Conservation (phyloP, 805 yeast species). For the Ogataea trehaloabstinens region DNA sequence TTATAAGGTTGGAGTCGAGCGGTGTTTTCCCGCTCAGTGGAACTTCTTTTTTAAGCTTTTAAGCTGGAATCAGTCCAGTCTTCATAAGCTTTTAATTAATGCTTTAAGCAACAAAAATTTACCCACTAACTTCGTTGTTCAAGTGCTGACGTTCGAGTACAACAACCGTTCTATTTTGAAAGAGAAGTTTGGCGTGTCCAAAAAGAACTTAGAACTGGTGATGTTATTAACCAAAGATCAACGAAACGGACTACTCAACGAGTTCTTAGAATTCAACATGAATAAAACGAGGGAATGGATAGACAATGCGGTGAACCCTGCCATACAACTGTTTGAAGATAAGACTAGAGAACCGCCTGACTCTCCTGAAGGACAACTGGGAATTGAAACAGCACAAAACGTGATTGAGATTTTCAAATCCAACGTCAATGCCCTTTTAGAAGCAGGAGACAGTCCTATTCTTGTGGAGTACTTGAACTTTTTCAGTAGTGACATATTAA, state of each 20-base stretch:
- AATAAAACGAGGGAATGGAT: conserved; percentile 86
- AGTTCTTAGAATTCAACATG: conserved; percentile 70
- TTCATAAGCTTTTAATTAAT: conserved; percentile 61
- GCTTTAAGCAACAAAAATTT: conserved; percentile 51
- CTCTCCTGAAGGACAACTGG: conserved; percentile 22
- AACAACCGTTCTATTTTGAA: conserved; percentile 57
- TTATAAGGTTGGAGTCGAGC: conserved; percentile 56
- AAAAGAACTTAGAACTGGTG: conserved; percentile 47
- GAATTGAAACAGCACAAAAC: conserved; percentile 29
- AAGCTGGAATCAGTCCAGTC: conserved; percentile 62
- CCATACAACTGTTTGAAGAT: conserved; percentile 51
- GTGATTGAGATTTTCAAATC: conserved; percentile 26
- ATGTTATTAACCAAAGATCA: conserved; percentile 54
- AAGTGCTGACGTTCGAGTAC: conserved; percentile 74
- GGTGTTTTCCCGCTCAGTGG: conserved; percentile 75
- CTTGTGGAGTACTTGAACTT: conserved; percentile 24
- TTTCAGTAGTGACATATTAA: conserved; percentile 23
- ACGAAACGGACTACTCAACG: conserved; percentile 70
- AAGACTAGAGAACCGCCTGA: conserved; percentile 69
- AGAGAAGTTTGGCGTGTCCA: conserved; percentile 47
- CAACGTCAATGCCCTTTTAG: conserved; percentile 36
- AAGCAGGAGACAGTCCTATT: conserved; percentile 32
- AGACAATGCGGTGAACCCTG: conserved; percentile 38
- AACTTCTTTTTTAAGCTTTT: conserved; percentile 60
- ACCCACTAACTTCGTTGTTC: conserved; percentile 70